phyloP scores from a whole-genome alignment of 2,329 filamentous ascomycete genomes.

The Emydomyces testavorans region DNA sequence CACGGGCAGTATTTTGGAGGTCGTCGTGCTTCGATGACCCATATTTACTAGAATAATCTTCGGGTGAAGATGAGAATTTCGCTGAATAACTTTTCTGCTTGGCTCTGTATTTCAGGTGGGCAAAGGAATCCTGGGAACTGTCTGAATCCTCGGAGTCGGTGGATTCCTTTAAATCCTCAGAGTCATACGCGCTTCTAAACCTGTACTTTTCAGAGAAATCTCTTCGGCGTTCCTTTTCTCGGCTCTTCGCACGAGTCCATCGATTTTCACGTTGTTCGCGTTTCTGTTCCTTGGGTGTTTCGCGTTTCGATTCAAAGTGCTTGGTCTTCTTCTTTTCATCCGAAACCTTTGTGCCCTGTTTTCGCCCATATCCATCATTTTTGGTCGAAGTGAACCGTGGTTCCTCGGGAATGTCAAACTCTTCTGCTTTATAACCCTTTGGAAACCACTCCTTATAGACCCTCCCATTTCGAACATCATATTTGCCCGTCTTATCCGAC shows the following conservation, averaged over 20 bases:
- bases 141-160: slow-evolving; percentile 19
- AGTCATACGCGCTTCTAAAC: slow-evolving; percentile 20
- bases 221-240: slow-evolving; percentile 34
- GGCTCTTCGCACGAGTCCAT: slow-evolving; percentile 26
- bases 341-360: slow-evolving; percentile 24
- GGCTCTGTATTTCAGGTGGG: slow-evolving; percentile 3
- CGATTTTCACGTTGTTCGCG: slow-evolving; percentile 27
- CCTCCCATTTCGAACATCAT: slow-evolving; percentile 34
- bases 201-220: slow-evolving; percentile 33
- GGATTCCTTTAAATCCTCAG: slow-evolving; percentile 25
- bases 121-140: too few relatives aligned
- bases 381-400: slow-evolving; percentile 30
- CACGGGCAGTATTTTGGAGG: slow-evolving; percentile 24
- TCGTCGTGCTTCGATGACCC: slow-evolving; percentile 26
- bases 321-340: slow-evolving; percentile 33
- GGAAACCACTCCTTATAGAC: slow-evolving; percentile 37
- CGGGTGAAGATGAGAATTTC: neutral
- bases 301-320: neutral
- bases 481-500: slow-evolving; percentile 17
- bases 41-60: slow-evolving; percentile 12
- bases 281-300: slow-evolving; percentile 23
- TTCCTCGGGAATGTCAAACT: slow-evolving; percentile 29
- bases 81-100: neutral
- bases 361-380: slow-evolving; percentile 28
- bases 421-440: slow-evolving; percentile 30